phyloP scores from a whole-genome alignment of 805 yeast genomes.

The Cyberlindnera mycetangii region DNA sequence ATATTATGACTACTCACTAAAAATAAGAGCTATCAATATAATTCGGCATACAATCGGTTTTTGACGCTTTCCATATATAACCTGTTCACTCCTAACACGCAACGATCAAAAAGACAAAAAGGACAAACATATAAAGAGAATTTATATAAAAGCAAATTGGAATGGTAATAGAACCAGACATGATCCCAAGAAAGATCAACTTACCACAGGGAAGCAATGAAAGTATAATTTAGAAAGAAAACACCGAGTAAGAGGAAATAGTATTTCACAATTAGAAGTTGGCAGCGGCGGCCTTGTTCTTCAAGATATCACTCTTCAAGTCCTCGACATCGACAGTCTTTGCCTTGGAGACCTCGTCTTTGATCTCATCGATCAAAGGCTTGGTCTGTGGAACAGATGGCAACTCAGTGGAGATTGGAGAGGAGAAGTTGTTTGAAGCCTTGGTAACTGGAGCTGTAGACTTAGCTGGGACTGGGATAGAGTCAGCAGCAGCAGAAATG shows the following conservation, averaged over 20 bases:
- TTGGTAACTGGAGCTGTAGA: neutral
- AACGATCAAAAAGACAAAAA: neutral
- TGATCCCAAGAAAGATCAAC: neutral
- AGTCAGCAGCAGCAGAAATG: slow-evolving; percentile 3
- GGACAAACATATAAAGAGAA: too few species aligned
- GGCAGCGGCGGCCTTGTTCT: slow-evolving; percentile 28
- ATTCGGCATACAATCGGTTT: neutral
- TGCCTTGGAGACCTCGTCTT: slow-evolving; percentile 12
- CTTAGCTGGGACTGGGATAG: slow-evolving; percentile 3
- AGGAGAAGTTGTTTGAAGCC: neutral
- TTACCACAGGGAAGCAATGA: neutral
- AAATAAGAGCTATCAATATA: neutral
- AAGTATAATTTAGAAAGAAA: neutral
- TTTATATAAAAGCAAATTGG: neutral
- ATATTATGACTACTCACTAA: neutral
- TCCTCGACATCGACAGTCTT: slow-evolving; percentile 27
- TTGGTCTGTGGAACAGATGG: slow-evolving; percentile 34
- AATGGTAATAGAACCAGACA: neutral
- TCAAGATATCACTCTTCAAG: slow-evolving; percentile 32
- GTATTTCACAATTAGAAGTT: slow-evolving; percentile 12
- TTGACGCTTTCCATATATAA: neutral
- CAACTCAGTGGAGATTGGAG: slow-evolving; percentile 21
- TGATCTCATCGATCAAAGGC: slow-evolving; percentile 23
- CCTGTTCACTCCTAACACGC: neutral
- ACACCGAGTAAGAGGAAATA: neutral